Percentiles rank a stretch among this genome's conserved stretches.
Evolutionary conservation across 805 yeast genomes (phyloP).

Genomic region (Candida verbasci): DNA sequence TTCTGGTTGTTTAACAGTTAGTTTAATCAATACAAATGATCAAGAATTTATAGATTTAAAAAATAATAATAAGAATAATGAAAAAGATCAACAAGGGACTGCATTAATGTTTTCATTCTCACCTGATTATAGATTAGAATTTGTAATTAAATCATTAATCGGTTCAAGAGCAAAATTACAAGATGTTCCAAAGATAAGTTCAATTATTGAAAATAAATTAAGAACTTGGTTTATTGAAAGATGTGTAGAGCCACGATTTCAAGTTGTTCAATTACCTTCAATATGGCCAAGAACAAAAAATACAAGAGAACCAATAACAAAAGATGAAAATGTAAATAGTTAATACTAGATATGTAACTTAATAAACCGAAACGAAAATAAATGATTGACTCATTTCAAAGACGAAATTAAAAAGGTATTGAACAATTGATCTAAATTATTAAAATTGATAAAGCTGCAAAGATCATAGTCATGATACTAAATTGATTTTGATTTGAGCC

Average conservation of each 20-base stretch:
- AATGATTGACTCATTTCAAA: too few relatives aligned
- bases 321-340: slow-evolving; percentile 7
- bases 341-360: not conserved
- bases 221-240: slow-evolving; percentile 89
- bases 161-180: slow-evolving; percentile 92
- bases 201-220: slow-evolving; percentile 74
- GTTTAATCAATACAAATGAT: slow-evolving; percentile 49
- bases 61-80: not conserved
- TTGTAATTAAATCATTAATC: slow-evolving; percentile 79
- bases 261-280: slow-evolving; percentile 77
- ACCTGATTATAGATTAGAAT: slow-evolving; percentile 87
- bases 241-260: slow-evolving; percentile 91
- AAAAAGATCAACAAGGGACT: slow-evolving; percentile 38
- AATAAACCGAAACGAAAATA: not conserved
- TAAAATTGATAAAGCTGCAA: too few relatives aligned
- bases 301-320: slow-evolving; percentile 26
- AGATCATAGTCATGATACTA: too few relatives aligned
- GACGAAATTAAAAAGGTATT: too few relatives aligned
- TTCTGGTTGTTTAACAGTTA: slow-evolving; percentile 83
- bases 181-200: slow-evolving; percentile 87
- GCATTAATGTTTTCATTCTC: slow-evolving; percentile 85
- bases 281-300: slow-evolving; percentile 66
- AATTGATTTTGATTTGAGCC: too few relatives aligned
- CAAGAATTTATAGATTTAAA: slow-evolving; percentile 19
- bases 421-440: not conserved